These are phyloP conservation scores for Chernovozyma aurita DNA, from an alignment of 1,139 yeast species.

Conservation along the genomic window DNA sequence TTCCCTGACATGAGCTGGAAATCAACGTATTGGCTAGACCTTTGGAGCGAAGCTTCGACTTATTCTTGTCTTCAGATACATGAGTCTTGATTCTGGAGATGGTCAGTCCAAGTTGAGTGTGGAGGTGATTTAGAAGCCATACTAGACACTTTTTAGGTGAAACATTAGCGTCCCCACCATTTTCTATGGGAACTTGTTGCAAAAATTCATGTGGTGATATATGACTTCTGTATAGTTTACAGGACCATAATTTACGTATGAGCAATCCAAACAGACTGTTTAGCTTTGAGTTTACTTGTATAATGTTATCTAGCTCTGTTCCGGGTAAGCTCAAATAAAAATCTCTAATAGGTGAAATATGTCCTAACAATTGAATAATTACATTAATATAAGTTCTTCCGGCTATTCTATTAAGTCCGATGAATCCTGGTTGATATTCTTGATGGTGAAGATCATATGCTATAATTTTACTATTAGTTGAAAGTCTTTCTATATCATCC, in stretches of 20 bases:
- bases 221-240: constrained; percentile 52
- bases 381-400: constrained; percentile 51
- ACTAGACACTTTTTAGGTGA: constrained; percentile 52
- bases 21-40: constrained; percentile 10
- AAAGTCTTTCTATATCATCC: constrained; percentile 22
- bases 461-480: constrained; percentile 2
- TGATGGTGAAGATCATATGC: constrained; percentile 40
- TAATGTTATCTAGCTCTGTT: constrained; percentile 7
- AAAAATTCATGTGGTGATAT: constrained; percentile 66
- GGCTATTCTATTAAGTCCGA: constrained; percentile 57
- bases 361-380: constrained; percentile 53
- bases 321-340: constrained; percentile 33
- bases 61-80: neutral
- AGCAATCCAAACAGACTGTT: constrained; percentile 39
- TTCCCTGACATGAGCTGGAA: constrained; percentile 48
- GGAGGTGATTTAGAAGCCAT: constrained; percentile 55
- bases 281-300: constrained; percentile 4
- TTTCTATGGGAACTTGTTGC: constrained; percentile 30
- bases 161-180: constrained; percentile 13
- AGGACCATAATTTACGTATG: constrained; percentile 62
- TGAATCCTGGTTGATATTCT: constrained; percentile 55
- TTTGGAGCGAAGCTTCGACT: constrained; percentile 6
- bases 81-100: constrained; percentile 16
- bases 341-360: constrained; percentile 50
- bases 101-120: constrained; percentile 18